Base-by-base conservation (phyloP, 768 basidiomycete species). In the Boletus sp. region DNA sequence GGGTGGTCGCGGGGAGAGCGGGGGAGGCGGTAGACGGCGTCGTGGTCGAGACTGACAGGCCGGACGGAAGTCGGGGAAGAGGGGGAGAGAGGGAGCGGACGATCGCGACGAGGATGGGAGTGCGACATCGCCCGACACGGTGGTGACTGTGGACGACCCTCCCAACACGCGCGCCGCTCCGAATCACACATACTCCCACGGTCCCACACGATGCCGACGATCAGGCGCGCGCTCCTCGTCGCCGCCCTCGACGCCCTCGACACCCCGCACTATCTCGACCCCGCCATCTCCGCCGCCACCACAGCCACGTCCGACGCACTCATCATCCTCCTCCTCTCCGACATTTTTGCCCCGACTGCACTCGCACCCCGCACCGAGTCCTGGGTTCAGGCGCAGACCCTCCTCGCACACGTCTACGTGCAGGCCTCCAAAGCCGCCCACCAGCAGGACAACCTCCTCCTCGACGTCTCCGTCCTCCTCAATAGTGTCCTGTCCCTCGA, bases 331-430 rank as follows among this genome's bases (percentile, higher is more conserved):
- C 78, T 91, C 57, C 73, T 88, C 66, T 85, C 87, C 10, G 74
- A 80, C 5, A 71, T 80, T 55, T 88, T 90, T 68, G 78, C 81
- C 41, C 57, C 55, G 34, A 11, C 56, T 23, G 23, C 57, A 17
- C 54, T 56, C 41, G 48, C 71, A 6, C 66, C 81, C 30, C 80
- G 78, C 54, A 77, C 80, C 2, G 70, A 67, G 17, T 69, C 68
- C 30, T 98, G 88, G 84, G 74, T 83, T 49, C 76, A 77, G 19
- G 77, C 94, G 3, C 91, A 95, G 72, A 72, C 79, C 10, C 78
- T 95, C 43, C 77, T 98, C 57, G 90, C 90, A 0, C 87, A 83
- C 64, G 81, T 90, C 37, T 97, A 98, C 69, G 88, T 91, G 3
- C 86, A 88, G 60, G 88, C 90, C n/a, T 87, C 87, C 14, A 84